Base-by-base conservation (phyloP, 2,329 filamentous ascomycete genomes). In the Zasmidium angulare region DNA sequence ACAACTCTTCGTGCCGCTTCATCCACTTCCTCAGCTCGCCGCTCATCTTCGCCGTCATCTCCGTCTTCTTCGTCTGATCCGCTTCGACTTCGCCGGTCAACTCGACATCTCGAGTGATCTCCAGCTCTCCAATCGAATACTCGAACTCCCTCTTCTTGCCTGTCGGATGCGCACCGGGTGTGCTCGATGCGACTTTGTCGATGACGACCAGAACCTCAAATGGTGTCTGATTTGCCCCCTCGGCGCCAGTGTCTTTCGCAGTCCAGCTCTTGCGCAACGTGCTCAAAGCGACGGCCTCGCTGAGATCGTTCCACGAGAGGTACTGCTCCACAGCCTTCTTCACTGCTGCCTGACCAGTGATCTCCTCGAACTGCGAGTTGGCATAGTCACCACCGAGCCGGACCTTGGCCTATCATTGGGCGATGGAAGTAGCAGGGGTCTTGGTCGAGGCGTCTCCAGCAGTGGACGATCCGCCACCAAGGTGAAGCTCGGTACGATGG, bases 91-190 rank as follows among this genome's bases (percentile, higher is more conserved):
- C 22, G 7, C 20, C 36, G 1, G n/a, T 22, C 7, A 50, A 19
- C 50, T 55, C 47, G 17, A 60, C 49, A 21, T 46, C 31, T 26
- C 23, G 50, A 19, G 54, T 56, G 24, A 64, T 26, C 54, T 66
- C 64, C 2, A 66, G 53, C 20, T 66, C 64, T 2, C 62, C 64
- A 26, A 64, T 55, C 19, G 22, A 23, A 43, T 66, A 62, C 2
- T 55, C 12, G 46, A 66, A 43, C 7, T 43, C 14, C 36, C n/a
- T 43, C 36, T 43, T 17, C 36, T 14, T 17, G 36, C 36, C n/a
- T 43, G n/a, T 7, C 29, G 29, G 29, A 36, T 7, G 29, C 7
- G 29, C 29, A 36, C 29, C 14, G 29, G 29, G 29, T 14, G 29
- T 14, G 29, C 29, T 36, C n/a, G n/a, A n/a, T n/a, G n/a, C n/a